Conservation (phyloP, 2,329 filamentous ascomycete species). For the Trichoderma sp. region DNA sequence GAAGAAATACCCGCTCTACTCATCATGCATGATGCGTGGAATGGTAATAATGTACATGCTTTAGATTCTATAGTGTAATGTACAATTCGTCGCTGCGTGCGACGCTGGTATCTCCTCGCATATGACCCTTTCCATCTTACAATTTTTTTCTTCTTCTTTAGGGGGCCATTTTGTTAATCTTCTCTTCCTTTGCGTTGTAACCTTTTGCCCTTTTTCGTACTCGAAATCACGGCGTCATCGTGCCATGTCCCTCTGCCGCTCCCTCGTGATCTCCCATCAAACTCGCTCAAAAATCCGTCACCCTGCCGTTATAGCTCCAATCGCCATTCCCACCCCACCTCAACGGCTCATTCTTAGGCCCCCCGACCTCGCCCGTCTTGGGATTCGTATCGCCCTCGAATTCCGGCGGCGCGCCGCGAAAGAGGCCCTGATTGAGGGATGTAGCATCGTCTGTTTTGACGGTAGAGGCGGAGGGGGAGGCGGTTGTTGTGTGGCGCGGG, state of each 20-base stretch:
- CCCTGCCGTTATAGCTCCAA: slow-evolving; percentile 93
- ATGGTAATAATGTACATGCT: slow-evolving; percentile 11
- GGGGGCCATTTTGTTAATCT: not conserved
- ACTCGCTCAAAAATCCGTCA: slow-evolving; percentile 74
- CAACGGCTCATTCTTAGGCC: slow-evolving; percentile 94
- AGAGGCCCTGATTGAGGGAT: slow-evolving; percentile 58
- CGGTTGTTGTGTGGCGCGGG: slow-evolving; percentile 22
- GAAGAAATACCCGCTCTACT: slow-evolving; percentile 6
- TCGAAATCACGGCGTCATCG: not conserved
- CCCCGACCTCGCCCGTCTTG: slow-evolving; percentile 90
- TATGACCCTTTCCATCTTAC: not conserved
- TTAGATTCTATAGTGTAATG: not conserved
- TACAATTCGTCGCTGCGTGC: not conserved
- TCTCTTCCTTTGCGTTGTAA: not conserved
- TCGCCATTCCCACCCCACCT: slow-evolving; percentile 74
- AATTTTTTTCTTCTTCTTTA: not conserved
- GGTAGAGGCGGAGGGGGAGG: not conserved
- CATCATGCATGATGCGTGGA: slow-evolving; percentile 2
- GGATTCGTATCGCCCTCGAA: slow-evolving; percentile 92
- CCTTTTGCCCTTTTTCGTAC: not conserved
- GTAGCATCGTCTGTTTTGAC: not conserved
- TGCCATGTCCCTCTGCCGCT: not conserved
- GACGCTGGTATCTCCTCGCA: not conserved
- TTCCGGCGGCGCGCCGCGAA: slow-evolving; percentile 78
- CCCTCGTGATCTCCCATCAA: not conserved